Evolutionary conservation across 2,329 filamentous ascomycete species (phyloP).

Genomic region (Trichoderma sp.): DNA sequence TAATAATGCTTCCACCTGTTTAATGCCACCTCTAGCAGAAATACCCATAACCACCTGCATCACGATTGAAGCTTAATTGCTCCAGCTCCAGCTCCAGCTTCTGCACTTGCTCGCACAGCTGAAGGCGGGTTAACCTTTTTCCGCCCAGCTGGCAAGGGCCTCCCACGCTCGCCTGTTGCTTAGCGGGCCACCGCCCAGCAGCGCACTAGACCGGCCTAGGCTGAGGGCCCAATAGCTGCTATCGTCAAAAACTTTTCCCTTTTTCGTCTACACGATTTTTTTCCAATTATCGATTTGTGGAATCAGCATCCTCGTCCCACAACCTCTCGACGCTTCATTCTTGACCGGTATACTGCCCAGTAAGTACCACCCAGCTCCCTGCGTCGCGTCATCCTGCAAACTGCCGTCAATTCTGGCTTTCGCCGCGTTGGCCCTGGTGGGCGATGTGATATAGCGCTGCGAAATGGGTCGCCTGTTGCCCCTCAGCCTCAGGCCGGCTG

Average conservation of each 20-base stretch:
- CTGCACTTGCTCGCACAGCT: not conserved
- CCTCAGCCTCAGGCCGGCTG: slow-evolving; percentile 15
- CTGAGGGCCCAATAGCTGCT: slow-evolving; percentile 19
- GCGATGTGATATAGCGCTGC: not conserved
- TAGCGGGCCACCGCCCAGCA: slow-evolving; percentile 18
- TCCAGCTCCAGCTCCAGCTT: not conserved
- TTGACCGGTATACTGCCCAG: not conserved
- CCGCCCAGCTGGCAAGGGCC: slow-evolving; percentile 10
- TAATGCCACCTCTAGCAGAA: not conserved
- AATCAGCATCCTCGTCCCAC: slow-evolving; percentile 17
- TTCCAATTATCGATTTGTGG: slow-evolving; percentile 19
- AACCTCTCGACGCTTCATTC: slow-evolving; percentile 24
- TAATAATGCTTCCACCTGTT: not conserved
- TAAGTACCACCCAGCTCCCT: not conserved
- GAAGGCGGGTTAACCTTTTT: slow-evolving; percentile 10
- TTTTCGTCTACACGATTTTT: slow-evolving; percentile 23
- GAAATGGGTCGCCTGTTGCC: slow-evolving; percentile 12
- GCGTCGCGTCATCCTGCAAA: not conserved
- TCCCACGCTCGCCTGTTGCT: slow-evolving; percentile 6
- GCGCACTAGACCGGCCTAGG: slow-evolving; percentile 24
- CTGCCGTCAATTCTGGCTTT: not conserved
- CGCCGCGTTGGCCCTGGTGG: not conserved
- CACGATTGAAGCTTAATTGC: not conserved
- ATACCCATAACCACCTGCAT: not conserved
- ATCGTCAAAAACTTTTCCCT: slow-evolving; percentile 29